Evolutionary conservation across 352 stramenopile genomes (phyloP).

Genomic region (Sclerospora graminicola): DNA sequence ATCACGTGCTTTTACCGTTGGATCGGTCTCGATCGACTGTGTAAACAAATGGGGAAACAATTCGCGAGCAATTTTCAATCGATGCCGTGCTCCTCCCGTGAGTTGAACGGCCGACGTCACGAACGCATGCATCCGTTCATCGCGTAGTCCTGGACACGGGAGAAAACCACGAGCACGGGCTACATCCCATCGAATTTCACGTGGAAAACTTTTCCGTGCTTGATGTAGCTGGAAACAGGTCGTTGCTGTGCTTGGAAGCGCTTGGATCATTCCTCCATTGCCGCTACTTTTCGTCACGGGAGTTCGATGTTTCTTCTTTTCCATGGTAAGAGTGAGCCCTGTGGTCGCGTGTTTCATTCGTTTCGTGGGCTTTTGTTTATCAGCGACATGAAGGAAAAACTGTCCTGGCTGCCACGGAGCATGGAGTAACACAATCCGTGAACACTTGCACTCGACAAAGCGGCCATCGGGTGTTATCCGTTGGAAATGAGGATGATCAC

Average conservation of each 20-base stretch:
- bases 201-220: slow-evolving; percentile 37
- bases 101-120: slow-evolving; percentile 47
- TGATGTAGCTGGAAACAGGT: slow-evolving; percentile 14
- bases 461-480: slow-evolving; percentile 53
- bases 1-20: background rate
- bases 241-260: background rate
- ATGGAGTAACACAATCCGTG: slow-evolving; percentile 40
- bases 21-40: background rate
- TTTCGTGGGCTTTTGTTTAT: slow-evolving; percentile 37
- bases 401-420: slow-evolving; percentile 41
- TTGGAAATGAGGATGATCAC: slow-evolving; percentile 34
- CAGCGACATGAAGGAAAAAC: slow-evolving; percentile 48
- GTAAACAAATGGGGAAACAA: slow-evolving; percentile 56
- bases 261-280: too few relatives aligned
- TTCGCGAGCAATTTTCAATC: slow-evolving; percentile 57
- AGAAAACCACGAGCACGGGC: slow-evolving; percentile 27
- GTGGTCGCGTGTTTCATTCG: slow-evolving; percentile 7
- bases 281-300: slow-evolving; percentile 1
- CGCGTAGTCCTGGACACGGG: slow-evolving; percentile 57
- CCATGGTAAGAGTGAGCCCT: too few relatives aligned
- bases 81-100: slow-evolving; percentile 49
- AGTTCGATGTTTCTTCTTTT: too few relatives aligned
- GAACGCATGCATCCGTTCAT: slow-evolving; percentile 41
- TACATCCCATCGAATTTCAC: slow-evolving; percentile 47
- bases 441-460: slow-evolving; percentile 61